These are phyloP conservation scores for Scalesia atractyloides DNA, from an alignment of 129 eudicot genomes.

Conservation along the genomic window DNA sequence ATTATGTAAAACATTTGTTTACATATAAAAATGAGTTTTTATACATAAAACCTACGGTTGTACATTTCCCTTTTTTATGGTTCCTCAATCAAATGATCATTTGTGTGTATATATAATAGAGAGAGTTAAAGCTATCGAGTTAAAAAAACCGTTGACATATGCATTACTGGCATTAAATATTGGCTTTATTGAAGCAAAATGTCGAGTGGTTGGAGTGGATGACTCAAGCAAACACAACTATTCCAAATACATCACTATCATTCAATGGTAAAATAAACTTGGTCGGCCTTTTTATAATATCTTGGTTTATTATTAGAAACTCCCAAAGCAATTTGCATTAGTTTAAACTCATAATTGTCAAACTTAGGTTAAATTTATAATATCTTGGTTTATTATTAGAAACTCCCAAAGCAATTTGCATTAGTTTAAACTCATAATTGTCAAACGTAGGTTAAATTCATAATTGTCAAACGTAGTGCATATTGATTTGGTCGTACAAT, in stretches of 20 bases:
- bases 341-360: not conserved
- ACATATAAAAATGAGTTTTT: too few species aligned
- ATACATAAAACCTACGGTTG: too few species aligned
- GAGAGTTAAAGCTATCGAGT: not conserved
- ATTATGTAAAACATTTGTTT: too few species aligned
- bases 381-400: slow-evolving; percentile 1
- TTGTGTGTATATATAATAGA: too few species aligned
- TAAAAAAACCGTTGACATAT: slow-evolving; percentile 29
- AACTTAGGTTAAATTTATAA: too few species aligned
- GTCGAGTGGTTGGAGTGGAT: slow-evolving; percentile 22
- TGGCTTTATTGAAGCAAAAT: slow-evolving; percentile 29
- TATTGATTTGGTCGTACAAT: not conserved
- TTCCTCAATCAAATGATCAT: too few species aligned
- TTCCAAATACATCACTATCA: slow-evolving; percentile 31
- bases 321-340: slow-evolving; percentile 13
- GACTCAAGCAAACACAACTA: slow-evolving; percentile 25
- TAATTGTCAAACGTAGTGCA: not conserved
- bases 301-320: not conserved
- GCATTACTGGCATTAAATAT: not conserved
- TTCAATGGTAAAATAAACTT: slow-evolving; percentile 15
- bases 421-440: slow-evolving; percentile 1
- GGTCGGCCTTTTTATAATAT: slow-evolving; percentile 32
- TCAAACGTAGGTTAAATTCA: not conserved
- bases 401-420: slow-evolving; percentile 3
- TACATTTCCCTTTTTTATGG: too few species aligned